These are phyloP conservation scores for Kwoniella shivajii DNA, from an alignment of 1,284 basidiomycete species.

Conservation along the genomic window DNA sequence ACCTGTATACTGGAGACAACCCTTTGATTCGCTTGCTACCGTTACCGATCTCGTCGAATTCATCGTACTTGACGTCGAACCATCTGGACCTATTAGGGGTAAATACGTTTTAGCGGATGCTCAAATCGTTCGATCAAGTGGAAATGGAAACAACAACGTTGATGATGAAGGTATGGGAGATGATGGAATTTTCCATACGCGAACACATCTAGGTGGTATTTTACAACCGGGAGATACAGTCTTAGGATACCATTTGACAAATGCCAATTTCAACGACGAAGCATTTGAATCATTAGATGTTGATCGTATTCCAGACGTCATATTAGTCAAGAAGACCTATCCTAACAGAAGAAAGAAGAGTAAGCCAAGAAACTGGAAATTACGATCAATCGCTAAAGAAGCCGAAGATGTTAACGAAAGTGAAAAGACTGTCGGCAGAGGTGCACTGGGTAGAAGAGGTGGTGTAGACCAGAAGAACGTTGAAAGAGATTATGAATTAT, in stretches of 20 bases:
- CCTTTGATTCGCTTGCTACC: conserved; percentile 80
- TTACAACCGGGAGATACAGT: conserved; percentile 94
- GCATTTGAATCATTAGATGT: conserved; percentile 75
- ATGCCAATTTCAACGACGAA: conserved; percentile 90
- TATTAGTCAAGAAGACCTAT: conserved; percentile 94
- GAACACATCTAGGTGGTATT: conserved; percentile 92
- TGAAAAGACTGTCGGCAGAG: conserved; percentile 61
- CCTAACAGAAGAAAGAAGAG: conserved; percentile 92
- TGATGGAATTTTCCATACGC: conserved; percentile 89
- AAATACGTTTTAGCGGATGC: conserved; percentile 88
- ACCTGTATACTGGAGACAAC: conserved; percentile 85
- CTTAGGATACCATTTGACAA: conserved; percentile 84
- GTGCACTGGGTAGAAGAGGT: conserved; percentile 84
- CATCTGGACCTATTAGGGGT: conserved; percentile 68
- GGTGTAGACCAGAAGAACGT: conserved; percentile 91
- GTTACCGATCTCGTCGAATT: conserved; percentile 91
- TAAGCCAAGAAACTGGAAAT: conserved; percentile 80
- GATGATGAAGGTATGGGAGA: conserved; percentile 56
- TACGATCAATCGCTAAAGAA: conserved; percentile 93
- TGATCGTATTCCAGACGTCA: conserved; percentile 83
- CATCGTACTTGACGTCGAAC: conserved; percentile 91
- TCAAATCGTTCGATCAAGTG: conserved; percentile 83
- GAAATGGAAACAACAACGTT: conserved; percentile 48
- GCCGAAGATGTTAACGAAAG: conserved; percentile 74
- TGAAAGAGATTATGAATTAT: conserved; percentile 94